A percentile compares a stretch with the other conserved stretches of the same genome.
Conservation (phyloP, 805 yeast species). For the Zygotorulaspora danielsina region DNA sequence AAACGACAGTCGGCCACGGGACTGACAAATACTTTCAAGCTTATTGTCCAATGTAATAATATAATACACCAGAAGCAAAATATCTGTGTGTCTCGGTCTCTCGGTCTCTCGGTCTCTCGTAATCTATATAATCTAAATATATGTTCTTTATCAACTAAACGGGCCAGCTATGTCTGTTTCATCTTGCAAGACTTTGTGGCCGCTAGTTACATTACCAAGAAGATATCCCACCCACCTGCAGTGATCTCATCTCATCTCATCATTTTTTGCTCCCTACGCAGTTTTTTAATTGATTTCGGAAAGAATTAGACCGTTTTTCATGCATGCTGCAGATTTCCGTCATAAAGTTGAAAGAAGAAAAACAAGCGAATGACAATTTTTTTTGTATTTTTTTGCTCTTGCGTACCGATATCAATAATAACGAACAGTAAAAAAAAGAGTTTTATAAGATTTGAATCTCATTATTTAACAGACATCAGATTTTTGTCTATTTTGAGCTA, state of each 20-base stretch:
- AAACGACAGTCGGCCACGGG: too few species aligned
- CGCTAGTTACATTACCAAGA: too few species aligned
- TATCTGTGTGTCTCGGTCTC: too few species aligned
- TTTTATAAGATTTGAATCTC: background rate
- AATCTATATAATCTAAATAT: too few species aligned
- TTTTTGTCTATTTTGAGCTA: background rate
- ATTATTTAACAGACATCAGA: background rate
- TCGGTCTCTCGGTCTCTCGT: too few species aligned
- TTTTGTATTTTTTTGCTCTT: constrained; percentile 2
- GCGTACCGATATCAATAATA: background rate
- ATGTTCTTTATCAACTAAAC: too few species aligned
- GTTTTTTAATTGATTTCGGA: background rate
- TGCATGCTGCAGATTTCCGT: background rate
- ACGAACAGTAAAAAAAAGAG: background rate
- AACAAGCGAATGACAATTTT: background rate
- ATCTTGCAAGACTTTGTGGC: too few species aligned
- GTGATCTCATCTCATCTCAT: background rate
- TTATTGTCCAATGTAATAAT: too few species aligned
- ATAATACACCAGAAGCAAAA: too few species aligned
- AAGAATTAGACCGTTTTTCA: background rate
- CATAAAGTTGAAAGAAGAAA: background rate
- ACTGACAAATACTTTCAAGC: too few species aligned
- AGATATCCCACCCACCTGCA: too few species aligned
- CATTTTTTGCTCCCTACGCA: background rate
- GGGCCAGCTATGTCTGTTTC: too few species aligned